Base-by-base conservation (phyloP, 1,139 yeast species). In the Zygosaccharomyces sapae region DNA sequence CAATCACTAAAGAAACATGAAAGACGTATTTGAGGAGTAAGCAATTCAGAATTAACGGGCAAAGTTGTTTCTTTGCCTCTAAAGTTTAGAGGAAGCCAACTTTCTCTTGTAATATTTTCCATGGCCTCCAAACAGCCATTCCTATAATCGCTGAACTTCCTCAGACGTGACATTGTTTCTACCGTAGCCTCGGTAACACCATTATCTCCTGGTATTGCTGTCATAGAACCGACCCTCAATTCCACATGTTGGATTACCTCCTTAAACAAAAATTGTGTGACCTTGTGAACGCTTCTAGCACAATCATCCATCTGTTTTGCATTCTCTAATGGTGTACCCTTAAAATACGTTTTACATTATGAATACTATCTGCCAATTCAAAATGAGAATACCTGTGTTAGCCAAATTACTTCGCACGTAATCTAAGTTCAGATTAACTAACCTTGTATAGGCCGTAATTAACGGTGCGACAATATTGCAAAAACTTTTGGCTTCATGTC, bases 181-280 rank as follows among this genome's bases (percentile, higher is more conserved):
- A 82, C 83, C 0, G 86, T 81, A 3, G 80, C 75, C 54, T 83
- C 87, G 5, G 82, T 77, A n/a, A 83, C 81, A 47, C 84, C 85
- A 53, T 75, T 74, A 52, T 85, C 92, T 38, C 73, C 73, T 31
- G 82, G 82, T 36, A 80, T 60, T 24, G 68, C 63, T 0, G 72
- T 69, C 37, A 77, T 61, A 9, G 61, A 58, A 12, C 67, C 65
- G 22, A 83, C 80, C 41, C 80, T 71, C 3, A 61, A 58, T 41
- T 81, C 86, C 35, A 85, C 79, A 52, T 71, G 75, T 33, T 52
- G 48, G 7, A 62, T 72, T 47, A 81, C 74, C 48, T 82, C 88
- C 41, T 69, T 68, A 61, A 87, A 81, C 3, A 81, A 68, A 1
- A 71, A 65, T 41, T 73, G 72, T 3, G 75, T 65, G 2, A 70